A percentile compares a stretch with the other conserved stretches of the same genome.
Evolutionary conservation across 768 basidiomycete species (phyloP).

Genomic region (Cystofilobasidium capitatum): DNA sequence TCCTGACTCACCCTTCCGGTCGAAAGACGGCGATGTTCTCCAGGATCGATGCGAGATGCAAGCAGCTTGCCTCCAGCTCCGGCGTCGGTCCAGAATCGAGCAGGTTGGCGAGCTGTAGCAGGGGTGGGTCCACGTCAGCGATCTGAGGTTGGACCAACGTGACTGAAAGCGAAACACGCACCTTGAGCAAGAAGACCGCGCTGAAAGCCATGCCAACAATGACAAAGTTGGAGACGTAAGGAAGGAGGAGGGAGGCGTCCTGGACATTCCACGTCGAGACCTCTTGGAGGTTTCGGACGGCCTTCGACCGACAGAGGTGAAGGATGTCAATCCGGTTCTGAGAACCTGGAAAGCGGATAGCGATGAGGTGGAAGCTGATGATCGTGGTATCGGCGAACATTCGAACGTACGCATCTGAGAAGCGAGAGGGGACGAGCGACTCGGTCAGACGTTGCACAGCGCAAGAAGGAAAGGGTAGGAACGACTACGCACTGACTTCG

Average conservation of each 20-base stretch:
- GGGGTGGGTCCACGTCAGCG: background rate
- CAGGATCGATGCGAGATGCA: background rate
- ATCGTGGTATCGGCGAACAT: background rate
- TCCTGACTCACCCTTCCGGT: background rate
- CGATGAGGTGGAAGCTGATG: background rate
- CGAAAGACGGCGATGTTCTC: background rate
- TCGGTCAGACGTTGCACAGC: background rate
- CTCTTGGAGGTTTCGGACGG: background rate
- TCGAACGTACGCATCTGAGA: background rate
- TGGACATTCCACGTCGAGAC: background rate
- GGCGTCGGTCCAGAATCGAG: background rate
- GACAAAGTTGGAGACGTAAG: background rate
- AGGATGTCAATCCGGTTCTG: background rate
- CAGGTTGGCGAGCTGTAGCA: background rate
- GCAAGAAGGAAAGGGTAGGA: background rate
- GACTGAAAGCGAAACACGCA: background rate
- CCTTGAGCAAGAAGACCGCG: constrained; percentile 4
- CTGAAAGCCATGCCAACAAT: background rate
- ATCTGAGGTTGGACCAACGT: background rate
- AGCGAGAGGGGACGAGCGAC: background rate
- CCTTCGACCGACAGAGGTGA: background rate
- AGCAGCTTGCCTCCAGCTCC: background rate
- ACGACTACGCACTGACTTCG: background rate
- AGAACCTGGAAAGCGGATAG: background rate
- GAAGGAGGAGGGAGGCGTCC: background rate